These are phyloP conservation scores for Serendipita sp. DNA, from an alignment of 768 basidiomycete genomes.

Conservation along the genomic window DNA sequence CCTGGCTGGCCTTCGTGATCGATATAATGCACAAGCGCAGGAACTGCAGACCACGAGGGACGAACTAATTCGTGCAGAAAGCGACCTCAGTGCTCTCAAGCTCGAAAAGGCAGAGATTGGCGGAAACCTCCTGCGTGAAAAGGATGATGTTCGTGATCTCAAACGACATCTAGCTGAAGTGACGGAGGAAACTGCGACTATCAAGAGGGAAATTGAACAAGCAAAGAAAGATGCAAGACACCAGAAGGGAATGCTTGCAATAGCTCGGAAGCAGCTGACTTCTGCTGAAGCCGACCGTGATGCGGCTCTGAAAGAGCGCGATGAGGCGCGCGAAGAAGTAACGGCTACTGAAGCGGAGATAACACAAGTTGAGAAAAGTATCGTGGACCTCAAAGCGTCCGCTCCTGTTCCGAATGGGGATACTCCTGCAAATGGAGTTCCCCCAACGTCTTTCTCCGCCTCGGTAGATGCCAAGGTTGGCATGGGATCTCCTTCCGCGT, in stretches of 20 bases:
- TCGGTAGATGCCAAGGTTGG: neutral
- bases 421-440: conserved; percentile 10
- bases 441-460: conserved; percentile 14
- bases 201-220: conserved; percentile 71
- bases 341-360: conserved; percentile 8
- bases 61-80: conserved; percentile 79
- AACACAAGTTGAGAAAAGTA: conserved; percentile 30
- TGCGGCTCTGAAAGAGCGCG: conserved; percentile 54
- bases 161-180: conserved; percentile 73
- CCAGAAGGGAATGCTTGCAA: conserved; percentile 87
- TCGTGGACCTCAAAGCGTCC: conserved; percentile 23
- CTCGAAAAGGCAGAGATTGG: conserved; percentile 89
- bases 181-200: conserved; percentile 48
- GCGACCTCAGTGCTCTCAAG: conserved; percentile 73
- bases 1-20: conserved; percentile 49
- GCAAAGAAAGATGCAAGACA: conserved; percentile 86
- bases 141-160: conserved; percentile 80
- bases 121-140: conserved; percentile 71
- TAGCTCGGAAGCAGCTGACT: conserved; percentile 83
- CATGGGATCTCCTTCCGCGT: conserved; percentile 41
- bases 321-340: conserved; percentile 30
- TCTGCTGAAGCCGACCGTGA: conserved; percentile 65
- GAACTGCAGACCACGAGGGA: conserved; percentile 57
- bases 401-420: conserved; percentile 25
- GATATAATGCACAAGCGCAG: conserved; percentile 45